Evolutionary conservation across 2,329 filamentous ascomycete genomes (phyloP).

Genomic region (Diaporthe ilicicola): DNA sequence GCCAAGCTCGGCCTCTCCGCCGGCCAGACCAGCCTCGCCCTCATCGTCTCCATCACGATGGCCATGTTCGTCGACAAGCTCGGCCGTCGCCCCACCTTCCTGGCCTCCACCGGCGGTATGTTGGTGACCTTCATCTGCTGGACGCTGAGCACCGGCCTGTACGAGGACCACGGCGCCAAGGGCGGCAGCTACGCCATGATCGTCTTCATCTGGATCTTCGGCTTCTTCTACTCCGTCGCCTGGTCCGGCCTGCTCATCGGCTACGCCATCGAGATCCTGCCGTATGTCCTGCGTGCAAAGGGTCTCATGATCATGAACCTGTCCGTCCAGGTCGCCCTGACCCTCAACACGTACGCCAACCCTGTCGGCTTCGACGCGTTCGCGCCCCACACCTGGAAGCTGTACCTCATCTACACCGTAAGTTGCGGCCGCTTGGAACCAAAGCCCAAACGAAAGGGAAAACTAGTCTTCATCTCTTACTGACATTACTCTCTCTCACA

Average conservation of each 20-base stretch:
- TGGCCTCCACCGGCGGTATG: constrained; percentile 54
- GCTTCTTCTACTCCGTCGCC: constrained; percentile 60
- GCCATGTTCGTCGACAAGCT: constrained; percentile 63
- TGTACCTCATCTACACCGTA: constrained; percentile 65
- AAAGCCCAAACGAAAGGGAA: too few species aligned
- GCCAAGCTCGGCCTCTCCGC: constrained; percentile 56
- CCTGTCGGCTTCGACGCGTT: constrained; percentile 61
- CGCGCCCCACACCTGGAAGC: constrained; percentile 56
- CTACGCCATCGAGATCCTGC: constrained; percentile 61
- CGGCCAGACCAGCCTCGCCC: constrained; percentile 59
- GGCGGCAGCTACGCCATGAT: constrained; percentile 53
- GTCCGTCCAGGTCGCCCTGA: constrained; percentile 61
- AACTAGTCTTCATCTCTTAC: too few species aligned
- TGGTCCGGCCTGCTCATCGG: constrained; percentile 66
- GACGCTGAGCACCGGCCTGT: constrained; percentile 56
- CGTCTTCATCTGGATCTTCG: constrained; percentile 50
- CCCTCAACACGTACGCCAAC: constrained; percentile 64
- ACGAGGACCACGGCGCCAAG: constrained; percentile 48
- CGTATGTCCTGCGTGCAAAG: constrained; percentile 60
- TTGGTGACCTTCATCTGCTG: constrained; percentile 59
- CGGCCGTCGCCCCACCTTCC: constrained; percentile 65
- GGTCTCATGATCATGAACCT: constrained; percentile 66
- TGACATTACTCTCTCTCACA: constrained; percentile 20
- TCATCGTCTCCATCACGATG: constrained; percentile 60
- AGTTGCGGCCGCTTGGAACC: constrained; percentile 37